phyloP scores from a whole-genome alignment of 192 early-diverging fungal genomes.

The Umbelopsis sp. region DNA sequence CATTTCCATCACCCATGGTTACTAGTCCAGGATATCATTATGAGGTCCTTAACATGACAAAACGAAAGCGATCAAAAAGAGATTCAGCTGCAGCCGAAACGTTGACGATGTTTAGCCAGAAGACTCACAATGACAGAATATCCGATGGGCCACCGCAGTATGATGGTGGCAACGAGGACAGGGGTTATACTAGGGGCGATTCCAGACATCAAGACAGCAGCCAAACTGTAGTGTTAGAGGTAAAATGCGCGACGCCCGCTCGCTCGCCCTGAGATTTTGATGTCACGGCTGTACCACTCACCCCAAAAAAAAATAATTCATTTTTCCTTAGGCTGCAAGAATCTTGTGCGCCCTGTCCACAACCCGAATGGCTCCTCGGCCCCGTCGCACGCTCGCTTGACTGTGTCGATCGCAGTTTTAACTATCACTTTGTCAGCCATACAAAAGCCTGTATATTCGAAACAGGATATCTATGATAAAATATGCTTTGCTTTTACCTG shows the following conservation, averaged over 20 bases:
- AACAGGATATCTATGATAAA: too few relatives aligned
- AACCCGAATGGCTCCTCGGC: background rate
- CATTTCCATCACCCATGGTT: background rate
- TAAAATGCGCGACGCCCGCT: background rate
- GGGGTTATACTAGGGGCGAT: slow-evolving; percentile 5
- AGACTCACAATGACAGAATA: background rate
- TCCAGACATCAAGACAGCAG: background rate
- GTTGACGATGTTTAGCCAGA: background rate
- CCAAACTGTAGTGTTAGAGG: slow-evolving; percentile 1
- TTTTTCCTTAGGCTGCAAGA: background rate
- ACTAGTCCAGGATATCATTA: background rate
- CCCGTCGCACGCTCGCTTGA: too few relatives aligned
- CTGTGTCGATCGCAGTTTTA: slow-evolving; percentile 8
- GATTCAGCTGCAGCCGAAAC: slow-evolving; percentile 9
- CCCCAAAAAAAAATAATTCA: background rate
- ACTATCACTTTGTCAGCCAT: too few relatives aligned
- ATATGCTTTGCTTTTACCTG: too few relatives aligned
- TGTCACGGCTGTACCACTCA: background rate
- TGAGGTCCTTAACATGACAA: slow-evolving; percentile 11
- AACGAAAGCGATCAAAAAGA: slow-evolving; percentile 3
- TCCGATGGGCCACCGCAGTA: background rate
- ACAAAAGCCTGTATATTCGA: too few relatives aligned
- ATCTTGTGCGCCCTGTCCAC: slow-evolving; percentile 11
- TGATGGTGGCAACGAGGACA: slow-evolving; percentile 10
- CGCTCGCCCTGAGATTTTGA: background rate